Evolutionary conservation across 306 rosid species (phyloP), one percentile per base, ranked within the genome.

Genomic region (Datisca glomerata): DNA sequence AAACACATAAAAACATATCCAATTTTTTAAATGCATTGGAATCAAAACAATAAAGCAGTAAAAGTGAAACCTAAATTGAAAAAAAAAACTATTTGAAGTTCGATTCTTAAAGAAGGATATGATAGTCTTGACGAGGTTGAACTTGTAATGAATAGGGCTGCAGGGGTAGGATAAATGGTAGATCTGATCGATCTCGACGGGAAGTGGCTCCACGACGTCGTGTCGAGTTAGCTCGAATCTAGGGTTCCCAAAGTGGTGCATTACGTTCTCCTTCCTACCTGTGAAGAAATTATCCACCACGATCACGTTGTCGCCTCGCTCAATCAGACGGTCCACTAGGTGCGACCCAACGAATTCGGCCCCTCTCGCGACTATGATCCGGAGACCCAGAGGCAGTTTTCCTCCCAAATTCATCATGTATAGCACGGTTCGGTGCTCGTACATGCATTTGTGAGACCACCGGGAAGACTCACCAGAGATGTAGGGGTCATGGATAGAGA

Each of bases 101-200:
- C 13, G 31, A 63, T n/a, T 22, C 10, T 15, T 21, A 7, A 28
- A 11, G 41, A 73, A 86, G 96, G 96, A 86, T 86, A 86, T 86
- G 43, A 87, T 87, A 16, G 96, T 87, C 68, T 87, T 87, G 41
- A 87, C 96, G 2, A 94, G 96, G 71, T 87, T 87, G 80, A 79
- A 87, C 61, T 87, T 82, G 78, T 82, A 87, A 42, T 87, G 96
- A 5, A 87, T 94, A 11, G 96, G 96, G 23, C 94, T 76, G 24
- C 94, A 94, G 8, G 96, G 96, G 66, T 94, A 87, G 21, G 96
- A 94, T 20, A 87, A 79, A 49, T 82, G 96, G 56, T 87, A 82
- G 93, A 87, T 87, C 83, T 87, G 96, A 55, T 87, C 96, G 17
- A 87, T 94, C 44, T 87, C 96, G 15, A 87, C 71, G 41, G 82